Conservation (phyloP, 2,329 filamentous ascomycete species). For the Penicillium crustosum region DNA sequence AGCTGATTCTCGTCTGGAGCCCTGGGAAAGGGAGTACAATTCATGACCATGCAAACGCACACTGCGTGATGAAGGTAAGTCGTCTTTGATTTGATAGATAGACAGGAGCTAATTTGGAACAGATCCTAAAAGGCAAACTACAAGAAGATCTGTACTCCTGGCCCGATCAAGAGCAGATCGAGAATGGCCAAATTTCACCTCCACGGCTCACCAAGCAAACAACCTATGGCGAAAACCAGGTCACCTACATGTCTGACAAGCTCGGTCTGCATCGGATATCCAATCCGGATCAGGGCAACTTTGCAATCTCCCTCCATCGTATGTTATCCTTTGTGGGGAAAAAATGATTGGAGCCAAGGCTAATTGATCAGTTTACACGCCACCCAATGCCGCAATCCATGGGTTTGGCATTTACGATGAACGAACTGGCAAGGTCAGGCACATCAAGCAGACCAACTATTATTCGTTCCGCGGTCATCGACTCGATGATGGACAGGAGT, state of each 20-base stretch:
- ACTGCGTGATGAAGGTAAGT: conserved; percentile 78
- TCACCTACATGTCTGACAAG: conserved; percentile 87
- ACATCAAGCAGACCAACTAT: conserved; percentile 69
- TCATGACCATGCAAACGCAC: conserved; percentile 84
- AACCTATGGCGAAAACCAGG: conserved; percentile 67
- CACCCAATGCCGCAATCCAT: conserved; percentile 79
- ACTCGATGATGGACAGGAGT: conserved; percentile 19
- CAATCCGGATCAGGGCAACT: conserved; percentile 69
- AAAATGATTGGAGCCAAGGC: not conserved
- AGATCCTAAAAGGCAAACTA: conserved; percentile 73
- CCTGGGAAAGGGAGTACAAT: conserved; percentile 80
- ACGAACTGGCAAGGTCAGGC: conserved; percentile 69
- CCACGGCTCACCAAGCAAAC: conserved; percentile 67
- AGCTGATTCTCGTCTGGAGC: conserved; percentile 87
- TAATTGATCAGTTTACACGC: conserved; percentile 65
- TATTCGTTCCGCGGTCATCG: conserved; percentile 60
- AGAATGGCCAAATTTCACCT: conserved; percentile 51
- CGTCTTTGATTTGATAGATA: not conserved
- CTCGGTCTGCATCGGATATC: conserved; percentile 81
- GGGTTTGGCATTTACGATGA: conserved; percentile 82
- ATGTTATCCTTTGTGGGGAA: conserved; percentile 32
- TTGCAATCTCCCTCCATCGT: conserved; percentile 81
- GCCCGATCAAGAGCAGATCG: conserved; percentile 53
- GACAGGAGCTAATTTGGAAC: conserved; percentile 8
- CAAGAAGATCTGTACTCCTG: conserved; percentile 80